Base-by-base conservation (phyloP, 2,329 filamentous ascomycete species). In the Fusarium sp. region DNA sequence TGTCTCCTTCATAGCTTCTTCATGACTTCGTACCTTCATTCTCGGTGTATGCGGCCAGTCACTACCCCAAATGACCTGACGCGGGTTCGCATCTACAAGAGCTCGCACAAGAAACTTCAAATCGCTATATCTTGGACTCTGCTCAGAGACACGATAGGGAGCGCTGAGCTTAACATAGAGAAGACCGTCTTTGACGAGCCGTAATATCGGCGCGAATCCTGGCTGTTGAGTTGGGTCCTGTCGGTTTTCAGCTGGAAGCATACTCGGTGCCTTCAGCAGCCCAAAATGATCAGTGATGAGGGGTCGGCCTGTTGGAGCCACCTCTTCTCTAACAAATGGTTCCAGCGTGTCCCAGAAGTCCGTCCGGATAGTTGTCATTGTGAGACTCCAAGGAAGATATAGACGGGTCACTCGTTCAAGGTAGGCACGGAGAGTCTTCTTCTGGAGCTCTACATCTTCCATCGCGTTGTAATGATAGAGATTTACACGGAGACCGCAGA, bases 11-110 rank as follows among this genome's bases (percentile, higher is more conserved):
- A 83, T 60, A 3, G 81, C 82, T 38, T 81, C 81, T 52, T 82
- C 79, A 10, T 66, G 74, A 10, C 65, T 79, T 1, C 82, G 79
- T 3, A 82, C 78, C 57, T 80, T 83, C 82, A 83, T 83, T 22
- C 79, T 75, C 0, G 82, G 81, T 4, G 81, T 83, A 65, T 83
- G 82, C 4, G 82, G 81, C 81, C 81, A 84, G 49, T 84, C 82
- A 68, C 82, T 84, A 12, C 82, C 82, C 81, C 81, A 84, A 4
- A 83, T 39, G 15, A 83, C 63, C 9, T 74, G 77, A 26, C 71
- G 59, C 15, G 80, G 79, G 52, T 83, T 83, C 8, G 79, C 79
- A 51, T 81, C 72, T 3, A 83, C 72, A 41, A 82, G 73, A 1
- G 78, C 79, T 15, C 77, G 58, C 1, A 82, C 81, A 24, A 83